These are phyloP conservation scores for Colletotrichum ledebouriae DNA, from an alignment of 2,329 filamentous ascomycete species.

Conservation along the genomic window DNA sequence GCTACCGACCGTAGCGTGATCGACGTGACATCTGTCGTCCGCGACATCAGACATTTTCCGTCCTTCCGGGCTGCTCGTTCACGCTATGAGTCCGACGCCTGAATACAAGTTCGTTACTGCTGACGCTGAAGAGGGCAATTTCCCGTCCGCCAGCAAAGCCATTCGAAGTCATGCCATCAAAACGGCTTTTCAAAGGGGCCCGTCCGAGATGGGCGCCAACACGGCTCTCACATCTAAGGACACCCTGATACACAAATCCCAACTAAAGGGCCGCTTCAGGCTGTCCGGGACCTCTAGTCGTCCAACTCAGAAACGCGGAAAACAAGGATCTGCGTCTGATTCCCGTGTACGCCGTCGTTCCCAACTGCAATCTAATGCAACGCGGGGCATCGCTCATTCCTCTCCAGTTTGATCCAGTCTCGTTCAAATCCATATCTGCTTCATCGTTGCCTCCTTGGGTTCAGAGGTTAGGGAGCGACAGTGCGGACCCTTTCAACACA, in stretches of 20 bases:
- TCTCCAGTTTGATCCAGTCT: neutral
- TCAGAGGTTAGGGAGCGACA: constrained; percentile 27
- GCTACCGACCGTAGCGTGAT: no score
- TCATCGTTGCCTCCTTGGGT: constrained; percentile 26
- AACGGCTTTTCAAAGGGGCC: constrained; percentile 37
- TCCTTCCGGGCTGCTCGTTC: no score
- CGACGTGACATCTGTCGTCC: no score
- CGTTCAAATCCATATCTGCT: neutral
- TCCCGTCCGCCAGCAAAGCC: constrained; percentile 34
- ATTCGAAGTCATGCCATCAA: constrained; percentile 42
- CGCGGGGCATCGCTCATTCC: neutral
- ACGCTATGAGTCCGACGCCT: constrained; percentile 21
- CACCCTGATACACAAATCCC: constrained; percentile 24
- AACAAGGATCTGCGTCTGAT: neutral
- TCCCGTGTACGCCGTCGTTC: neutral
- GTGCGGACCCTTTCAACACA: constrained; percentile 42
- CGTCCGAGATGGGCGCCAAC: constrained; percentile 17
- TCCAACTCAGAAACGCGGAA: neutral
- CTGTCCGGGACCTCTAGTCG: constrained; percentile 1
- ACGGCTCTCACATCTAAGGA: constrained; percentile 23
- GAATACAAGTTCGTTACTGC: constrained; percentile 42
- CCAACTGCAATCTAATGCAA: no score
- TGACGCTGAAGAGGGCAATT: constrained; percentile 10
- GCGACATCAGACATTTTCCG: no score
- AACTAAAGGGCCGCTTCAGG: constrained; percentile 41